phyloP scores from a whole-genome alignment of 169 alveolate species.

The Plasmodium coatneyi region DNA sequence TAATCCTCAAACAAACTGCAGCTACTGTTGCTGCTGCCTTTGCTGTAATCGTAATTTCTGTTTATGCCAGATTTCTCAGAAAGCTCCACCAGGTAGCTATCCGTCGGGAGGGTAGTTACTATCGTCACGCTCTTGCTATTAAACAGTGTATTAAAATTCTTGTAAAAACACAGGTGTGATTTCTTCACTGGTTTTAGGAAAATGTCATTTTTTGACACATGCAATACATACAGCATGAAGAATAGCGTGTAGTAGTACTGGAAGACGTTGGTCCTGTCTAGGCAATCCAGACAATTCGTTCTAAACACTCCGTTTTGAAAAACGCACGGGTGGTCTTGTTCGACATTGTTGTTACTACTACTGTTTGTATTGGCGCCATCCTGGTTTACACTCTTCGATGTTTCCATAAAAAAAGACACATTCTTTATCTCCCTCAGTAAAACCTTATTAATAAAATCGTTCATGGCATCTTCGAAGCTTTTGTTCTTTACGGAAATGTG shows the following conservation, averaged over 20 bases:
- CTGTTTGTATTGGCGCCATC: background rate
- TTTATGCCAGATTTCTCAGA: conserved; percentile 15
- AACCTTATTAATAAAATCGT: conserved; percentile 77
- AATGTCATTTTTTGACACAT: conserved; percentile 48
- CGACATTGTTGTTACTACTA: background rate
- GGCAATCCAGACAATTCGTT: conserved; percentile 97
- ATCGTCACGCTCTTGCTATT: conserved; percentile 25
- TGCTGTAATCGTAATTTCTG: conserved; percentile 13
- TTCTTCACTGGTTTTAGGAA: conserved; percentile 52
- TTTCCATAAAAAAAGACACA: conserved; percentile 66
- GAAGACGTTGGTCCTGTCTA: conserved; percentile 97
- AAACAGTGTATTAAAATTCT: conserved; percentile 45
- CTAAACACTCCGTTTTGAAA: conserved; percentile 94
- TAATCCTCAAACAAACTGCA: background rate
- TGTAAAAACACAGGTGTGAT: conserved; percentile 35
- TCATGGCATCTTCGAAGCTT: conserved; percentile 76
- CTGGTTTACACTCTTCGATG: background rate
- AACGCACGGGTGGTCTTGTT: background rate
- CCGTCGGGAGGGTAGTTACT: conserved; percentile 42
- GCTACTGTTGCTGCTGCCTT: conserved; percentile 10
- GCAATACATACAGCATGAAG: conserved; percentile 43
- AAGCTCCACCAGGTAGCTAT: conserved; percentile 37
- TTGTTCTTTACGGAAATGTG: conserved; percentile 73
- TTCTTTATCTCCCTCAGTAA: conserved; percentile 45
- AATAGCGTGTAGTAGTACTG: conserved; percentile 87